Evolutionary conservation across 2,329 filamentous ascomycete species (phyloP).

Genomic region (Leptodontidium sp.): DNA sequence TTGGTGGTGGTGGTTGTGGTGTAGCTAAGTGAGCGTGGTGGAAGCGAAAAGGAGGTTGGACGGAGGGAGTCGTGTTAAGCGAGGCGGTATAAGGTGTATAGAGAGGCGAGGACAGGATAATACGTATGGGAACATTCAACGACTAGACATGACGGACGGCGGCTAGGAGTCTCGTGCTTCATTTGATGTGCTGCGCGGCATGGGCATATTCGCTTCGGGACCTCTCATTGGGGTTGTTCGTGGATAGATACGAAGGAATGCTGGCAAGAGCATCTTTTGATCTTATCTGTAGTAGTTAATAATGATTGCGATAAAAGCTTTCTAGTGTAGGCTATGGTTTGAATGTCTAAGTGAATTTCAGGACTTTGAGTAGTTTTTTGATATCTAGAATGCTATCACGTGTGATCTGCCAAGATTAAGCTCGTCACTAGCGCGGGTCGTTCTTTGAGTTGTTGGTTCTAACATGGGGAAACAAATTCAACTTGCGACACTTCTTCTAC

Average conservation of each 20-base stretch:
- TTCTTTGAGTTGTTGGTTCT: neutral
- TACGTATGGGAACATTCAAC: constrained; percentile 36
- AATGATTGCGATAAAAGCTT: constrained; percentile 9
- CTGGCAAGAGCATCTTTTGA: constrained; percentile 37
- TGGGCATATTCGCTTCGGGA: constrained; percentile 33
- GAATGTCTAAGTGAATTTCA: constrained; percentile 1
- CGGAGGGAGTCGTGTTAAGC: constrained; percentile 21
- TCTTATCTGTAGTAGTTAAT: constrained; percentile 16
- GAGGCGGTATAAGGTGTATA: constrained; percentile 24
- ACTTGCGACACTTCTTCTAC: constrained; percentile 4
- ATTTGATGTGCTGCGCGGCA: constrained; percentile 31
- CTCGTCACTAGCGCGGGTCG: constrained; percentile 7
- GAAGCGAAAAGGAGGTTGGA: constrained; percentile 17
- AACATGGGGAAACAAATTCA: constrained; percentile 16
- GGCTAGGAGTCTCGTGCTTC: constrained; percentile 38
- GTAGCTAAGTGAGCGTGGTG: constrained; percentile 10
- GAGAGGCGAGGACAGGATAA: constrained; percentile 36
- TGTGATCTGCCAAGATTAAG: constrained; percentile 8
- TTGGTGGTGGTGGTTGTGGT: constrained; percentile 21
- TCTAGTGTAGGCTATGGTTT: neutral
- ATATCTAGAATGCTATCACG: neutral
- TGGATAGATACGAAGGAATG: constrained; percentile 42
- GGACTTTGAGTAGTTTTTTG: neutral
- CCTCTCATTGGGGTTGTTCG: constrained; percentile 31
- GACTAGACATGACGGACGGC: constrained; percentile 39